A percentile compares a stretch with the other conserved stretches of the same genome.
phyloP scores from a whole-genome alignment of 2,329 filamentous ascomycete genomes.

The Sporothrix protearum region DNA sequence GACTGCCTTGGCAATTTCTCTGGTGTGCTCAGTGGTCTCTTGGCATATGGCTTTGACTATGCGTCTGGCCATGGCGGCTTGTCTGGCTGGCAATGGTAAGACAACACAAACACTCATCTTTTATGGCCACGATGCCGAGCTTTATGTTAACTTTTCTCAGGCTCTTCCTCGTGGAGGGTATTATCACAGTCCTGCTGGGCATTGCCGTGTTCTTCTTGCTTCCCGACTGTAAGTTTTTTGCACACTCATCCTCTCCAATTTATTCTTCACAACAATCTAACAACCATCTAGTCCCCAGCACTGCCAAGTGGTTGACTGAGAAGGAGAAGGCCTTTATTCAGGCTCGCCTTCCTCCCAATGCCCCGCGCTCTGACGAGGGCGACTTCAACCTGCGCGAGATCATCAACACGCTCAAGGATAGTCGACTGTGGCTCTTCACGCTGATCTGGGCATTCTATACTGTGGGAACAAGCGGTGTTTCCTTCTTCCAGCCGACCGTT shows the following conservation, averaged over 20 bases:
- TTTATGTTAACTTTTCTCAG: neutral
- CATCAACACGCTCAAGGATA: conserved; percentile 39
- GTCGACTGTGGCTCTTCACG: conserved; percentile 46
- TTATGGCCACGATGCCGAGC: neutral
- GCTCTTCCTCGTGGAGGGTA: conserved; percentile 44
- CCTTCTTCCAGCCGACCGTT: conserved; percentile 43
- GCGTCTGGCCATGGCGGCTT: conserved; percentile 38
- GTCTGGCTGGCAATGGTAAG: conserved; percentile 37
- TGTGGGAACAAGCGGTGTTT: conserved; percentile 43
- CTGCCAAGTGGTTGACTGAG: conserved; percentile 45
- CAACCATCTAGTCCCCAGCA: conserved; percentile 38
- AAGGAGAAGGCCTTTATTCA: conserved; percentile 49
- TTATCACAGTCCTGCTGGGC: conserved; percentile 46
- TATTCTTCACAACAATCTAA: neutral
- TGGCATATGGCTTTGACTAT: conserved; percentile 44
- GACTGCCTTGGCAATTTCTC: conserved; percentile 42
- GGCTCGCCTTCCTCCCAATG: conserved; percentile 44
- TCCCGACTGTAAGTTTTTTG: conserved; percentile 47
- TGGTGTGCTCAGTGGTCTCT: conserved; percentile 41
- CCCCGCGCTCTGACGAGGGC: conserved; percentile 41
- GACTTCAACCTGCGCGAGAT: conserved; percentile 43
- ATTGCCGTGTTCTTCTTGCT: conserved; percentile 50
- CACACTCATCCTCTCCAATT: neutral
- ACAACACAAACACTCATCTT: neutral
- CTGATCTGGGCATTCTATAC: conserved; percentile 46